Percentiles rank a stretch among this genome's conserved stretches.
phyloP scores from a whole-genome alignment of 192 early-diverging fungal species.

The Rhizophlyctis rosea region DNA sequence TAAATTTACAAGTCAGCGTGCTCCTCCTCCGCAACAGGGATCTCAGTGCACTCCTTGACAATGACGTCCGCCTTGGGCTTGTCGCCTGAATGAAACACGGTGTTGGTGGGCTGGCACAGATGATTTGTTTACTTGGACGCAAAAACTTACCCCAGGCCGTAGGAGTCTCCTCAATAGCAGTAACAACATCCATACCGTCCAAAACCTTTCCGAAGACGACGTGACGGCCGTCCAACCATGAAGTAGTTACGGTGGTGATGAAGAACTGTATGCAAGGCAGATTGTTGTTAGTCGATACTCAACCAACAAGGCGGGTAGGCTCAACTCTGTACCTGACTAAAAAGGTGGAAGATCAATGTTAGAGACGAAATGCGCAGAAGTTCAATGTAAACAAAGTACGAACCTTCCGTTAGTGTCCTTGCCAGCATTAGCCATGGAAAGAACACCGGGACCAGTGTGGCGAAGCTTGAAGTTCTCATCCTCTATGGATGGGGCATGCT shows the following conservation, averaged over 20 bases:
- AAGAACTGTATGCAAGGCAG: constrained; percentile 57
- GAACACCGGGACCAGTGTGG: constrained; percentile 65
- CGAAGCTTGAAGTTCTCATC: constrained; percentile 95
- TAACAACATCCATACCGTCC: constrained; percentile 54
- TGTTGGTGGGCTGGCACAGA: neutral
- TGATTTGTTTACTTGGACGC: neutral
- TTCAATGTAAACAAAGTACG: constrained; percentile 2
- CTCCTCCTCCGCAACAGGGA: constrained; percentile 36
- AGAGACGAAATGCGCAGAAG: constrained; percentile 30
- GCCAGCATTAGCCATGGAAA: constrained; percentile 90
- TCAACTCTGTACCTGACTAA: constrained; percentile 61
- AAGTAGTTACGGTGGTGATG: constrained; percentile 49
- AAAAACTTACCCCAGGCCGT: neutral
- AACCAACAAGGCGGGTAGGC: neutral
- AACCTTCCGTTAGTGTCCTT: constrained; percentile 16
- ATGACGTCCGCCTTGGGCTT: constrained; percentile 47
- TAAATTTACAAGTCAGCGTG: constrained; percentile 19
- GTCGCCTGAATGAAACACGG: constrained; percentile 42
- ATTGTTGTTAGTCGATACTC: constrained; percentile 22
- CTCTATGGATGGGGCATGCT: no score
- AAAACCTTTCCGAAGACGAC: constrained; percentile 58
- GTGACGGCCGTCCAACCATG: constrained; percentile 57
- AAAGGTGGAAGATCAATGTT: neutral
- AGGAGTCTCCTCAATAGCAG: neutral
- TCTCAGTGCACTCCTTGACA: constrained; percentile 48